Percentiles rank a stretch among this genome's conserved stretches.
These are phyloP conservation scores for Colletotrichum horii DNA, from an alignment of 2,329 filamentous ascomycete genomes.

Conservation along the genomic window DNA sequence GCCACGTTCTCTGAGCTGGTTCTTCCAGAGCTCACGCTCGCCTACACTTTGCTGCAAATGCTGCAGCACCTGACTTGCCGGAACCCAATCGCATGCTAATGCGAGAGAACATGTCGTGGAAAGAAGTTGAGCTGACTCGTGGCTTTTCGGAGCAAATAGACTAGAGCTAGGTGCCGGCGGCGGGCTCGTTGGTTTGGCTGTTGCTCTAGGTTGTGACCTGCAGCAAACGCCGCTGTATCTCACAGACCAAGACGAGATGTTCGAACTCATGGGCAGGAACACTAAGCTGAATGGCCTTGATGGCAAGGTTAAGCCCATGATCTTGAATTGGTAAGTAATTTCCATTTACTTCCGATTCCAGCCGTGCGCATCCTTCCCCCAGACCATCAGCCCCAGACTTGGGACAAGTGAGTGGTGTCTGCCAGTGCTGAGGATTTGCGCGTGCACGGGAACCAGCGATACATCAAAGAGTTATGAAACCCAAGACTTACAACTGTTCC, in stretches of 20 bases:
- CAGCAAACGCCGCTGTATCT: slow-evolving; percentile 66
- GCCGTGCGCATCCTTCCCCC: neutral
- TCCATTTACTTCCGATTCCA: neutral
- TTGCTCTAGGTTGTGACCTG: slow-evolving; percentile 56
- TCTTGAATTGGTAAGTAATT: slow-evolving; percentile 79
- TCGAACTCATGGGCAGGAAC: slow-evolving; percentile 84
- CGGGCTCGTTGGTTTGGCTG: slow-evolving; percentile 77
- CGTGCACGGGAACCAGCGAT: neutral
- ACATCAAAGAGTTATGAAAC: neutral
- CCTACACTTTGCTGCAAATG: neutral
- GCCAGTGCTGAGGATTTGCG: neutral
- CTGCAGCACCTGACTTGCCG: neutral
- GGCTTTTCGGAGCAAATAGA: slow-evolving; percentile 48
- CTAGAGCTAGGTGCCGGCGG: slow-evolving; percentile 92
- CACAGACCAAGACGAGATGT: slow-evolving; percentile 89
- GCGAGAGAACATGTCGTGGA: neutral
- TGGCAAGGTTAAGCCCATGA: slow-evolving; percentile 64
- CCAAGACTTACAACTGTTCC: neutral
- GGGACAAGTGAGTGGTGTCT: neutral
- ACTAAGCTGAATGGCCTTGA: slow-evolving; percentile 79
- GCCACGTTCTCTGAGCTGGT: neutral
- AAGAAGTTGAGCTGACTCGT: slow-evolving; percentile 6
- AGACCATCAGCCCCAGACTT: neutral
- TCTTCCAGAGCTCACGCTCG: neutral
- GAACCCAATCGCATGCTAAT: neutral